Conservation (phyloP, 352 stramenopile species). For the Phytophthora lateralis region DNA sequence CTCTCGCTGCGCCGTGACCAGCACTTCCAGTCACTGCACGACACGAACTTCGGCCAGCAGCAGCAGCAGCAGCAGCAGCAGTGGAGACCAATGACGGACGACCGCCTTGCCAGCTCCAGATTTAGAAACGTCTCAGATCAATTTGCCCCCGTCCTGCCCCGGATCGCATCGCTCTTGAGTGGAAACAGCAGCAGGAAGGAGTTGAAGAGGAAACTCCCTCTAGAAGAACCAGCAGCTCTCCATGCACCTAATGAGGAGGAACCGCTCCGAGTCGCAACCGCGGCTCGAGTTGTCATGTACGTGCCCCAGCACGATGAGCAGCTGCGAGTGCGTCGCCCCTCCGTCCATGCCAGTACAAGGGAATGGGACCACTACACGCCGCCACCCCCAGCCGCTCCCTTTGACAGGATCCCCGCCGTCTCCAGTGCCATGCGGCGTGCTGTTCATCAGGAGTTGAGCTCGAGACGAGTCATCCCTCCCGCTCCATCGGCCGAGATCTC, state of each 20-base stretch:
- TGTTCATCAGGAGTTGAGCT: slow-evolving; percentile 11
- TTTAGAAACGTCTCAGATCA: slow-evolving; percentile 9
- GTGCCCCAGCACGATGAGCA: neutral
- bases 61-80: neutral
- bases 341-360: neutral
- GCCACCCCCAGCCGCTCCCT: neutral
- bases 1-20: slow-evolving; percentile 13
- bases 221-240: neutral
- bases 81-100: neutral
- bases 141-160: slow-evolving; percentile 9
- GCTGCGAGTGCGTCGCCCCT: neutral
- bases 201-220: neutral
- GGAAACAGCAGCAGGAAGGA: neutral
- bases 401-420: slow-evolving; percentile 1
- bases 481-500: slow-evolving; percentile 2
- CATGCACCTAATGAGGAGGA: no score
- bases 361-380: slow-evolving; percentile 1
- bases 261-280: neutral
- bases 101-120: slow-evolving; percentile 3
- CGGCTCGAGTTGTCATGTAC: neutral
- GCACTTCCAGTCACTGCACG: neutral
- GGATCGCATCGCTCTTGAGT: slow-evolving; percentile 23
- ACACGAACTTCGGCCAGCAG: neutral
- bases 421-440: slow-evolving; percentile 12
- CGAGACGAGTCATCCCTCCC: neutral